Conservation (phyloP, 495 filamentous ascomycete genomes). For the Neurospora sp. region DNA sequence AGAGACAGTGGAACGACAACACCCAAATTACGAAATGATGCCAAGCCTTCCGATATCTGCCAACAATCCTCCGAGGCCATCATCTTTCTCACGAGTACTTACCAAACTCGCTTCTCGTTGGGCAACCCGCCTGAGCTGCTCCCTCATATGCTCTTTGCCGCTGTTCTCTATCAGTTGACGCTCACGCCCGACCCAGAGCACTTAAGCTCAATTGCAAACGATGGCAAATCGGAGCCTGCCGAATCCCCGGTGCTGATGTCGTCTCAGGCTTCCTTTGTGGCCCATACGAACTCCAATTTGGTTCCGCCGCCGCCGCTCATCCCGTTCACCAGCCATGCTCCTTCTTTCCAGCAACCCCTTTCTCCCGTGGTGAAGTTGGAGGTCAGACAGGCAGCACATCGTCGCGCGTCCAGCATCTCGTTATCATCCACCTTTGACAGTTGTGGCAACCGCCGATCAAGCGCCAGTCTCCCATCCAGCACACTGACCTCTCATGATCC, state of each 20-base stretch:
- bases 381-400: background rate
- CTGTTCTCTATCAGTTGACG: slow-evolving; percentile 13
- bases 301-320: background rate
- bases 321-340: background rate
- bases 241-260: slow-evolving; percentile 3
- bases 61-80: slow-evolving; percentile 17
- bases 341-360: background rate
- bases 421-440: slow-evolving; percentile 3
- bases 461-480: background rate
- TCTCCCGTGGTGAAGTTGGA: slow-evolving; percentile 9
- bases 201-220: background rate
- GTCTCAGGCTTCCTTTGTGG: background rate
- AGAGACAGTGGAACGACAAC: slow-evolving; percentile 1
- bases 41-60: slow-evolving; percentile 9
- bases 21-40: slow-evolving; percentile 5
- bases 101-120: slow-evolving; percentile 15
- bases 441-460: background rate
- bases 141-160: slow-evolving; percentile 17
- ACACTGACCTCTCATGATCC: background rate
- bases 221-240: background rate
- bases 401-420: slow-evolving; percentile 3
- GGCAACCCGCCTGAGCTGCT: slow-evolving; percentile 8
- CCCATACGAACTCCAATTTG: background rate
- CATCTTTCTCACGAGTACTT: slow-evolving; percentile 16
- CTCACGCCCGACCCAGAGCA: background rate